phyloP scores from a whole-genome alignment of 2,329 filamentous ascomycete genomes.

The Neodidymelliopsis sp. region DNA sequence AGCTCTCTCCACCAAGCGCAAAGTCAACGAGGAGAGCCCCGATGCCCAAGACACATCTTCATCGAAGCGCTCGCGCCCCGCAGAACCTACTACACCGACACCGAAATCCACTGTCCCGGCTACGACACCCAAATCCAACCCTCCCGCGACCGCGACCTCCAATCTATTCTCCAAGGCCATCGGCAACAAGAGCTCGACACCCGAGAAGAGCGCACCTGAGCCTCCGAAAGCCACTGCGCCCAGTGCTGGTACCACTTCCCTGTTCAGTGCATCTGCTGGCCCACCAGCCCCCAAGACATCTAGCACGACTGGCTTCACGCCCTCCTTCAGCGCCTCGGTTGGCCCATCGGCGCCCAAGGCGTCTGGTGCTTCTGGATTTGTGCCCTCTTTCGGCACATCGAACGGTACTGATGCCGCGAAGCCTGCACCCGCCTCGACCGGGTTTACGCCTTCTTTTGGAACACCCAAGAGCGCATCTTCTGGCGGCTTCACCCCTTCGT shows the following conservation, averaged over 20 bases:
- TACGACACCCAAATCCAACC: slow-evolving; percentile 23
- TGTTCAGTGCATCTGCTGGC: slow-evolving; percentile 17
- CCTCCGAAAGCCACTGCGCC: slow-evolving; percentile 18
- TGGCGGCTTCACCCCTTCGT: slow-evolving; percentile 13
- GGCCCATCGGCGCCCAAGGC: slow-evolving; percentile 5
- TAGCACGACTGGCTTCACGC: slow-evolving; percentile 11
- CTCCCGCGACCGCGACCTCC: slow-evolving; percentile 32
- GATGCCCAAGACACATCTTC: slow-evolving; percentile 28
- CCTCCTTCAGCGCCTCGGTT: slow-evolving; percentile 20
- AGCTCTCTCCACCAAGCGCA: slow-evolving; percentile 44
- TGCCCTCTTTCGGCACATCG: not conserved
- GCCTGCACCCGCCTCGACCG: not conserved
- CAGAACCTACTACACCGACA: slow-evolving; percentile 29
- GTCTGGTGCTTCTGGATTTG: slow-evolving; percentile 3
- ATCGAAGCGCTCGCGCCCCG: slow-evolving; percentile 35
- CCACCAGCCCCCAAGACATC: slow-evolving; percentile 9
- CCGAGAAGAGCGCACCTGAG: slow-evolving; percentile 23
- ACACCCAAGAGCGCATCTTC: slow-evolving; percentile 1
- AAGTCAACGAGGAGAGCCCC: slow-evolving; percentile 26
- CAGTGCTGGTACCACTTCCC: slow-evolving; percentile 24
- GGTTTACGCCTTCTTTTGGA: slow-evolving; percentile 19
- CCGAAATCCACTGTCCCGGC: slow-evolving; percentile 22
- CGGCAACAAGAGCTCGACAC: slow-evolving; percentile 26
- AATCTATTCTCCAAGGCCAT: slow-evolving; percentile 36
- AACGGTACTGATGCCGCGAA: not conserved